phyloP scores from a whole-genome alignment of 495 filamentous ascomycete species.

The Annulohypoxylon nitens region DNA sequence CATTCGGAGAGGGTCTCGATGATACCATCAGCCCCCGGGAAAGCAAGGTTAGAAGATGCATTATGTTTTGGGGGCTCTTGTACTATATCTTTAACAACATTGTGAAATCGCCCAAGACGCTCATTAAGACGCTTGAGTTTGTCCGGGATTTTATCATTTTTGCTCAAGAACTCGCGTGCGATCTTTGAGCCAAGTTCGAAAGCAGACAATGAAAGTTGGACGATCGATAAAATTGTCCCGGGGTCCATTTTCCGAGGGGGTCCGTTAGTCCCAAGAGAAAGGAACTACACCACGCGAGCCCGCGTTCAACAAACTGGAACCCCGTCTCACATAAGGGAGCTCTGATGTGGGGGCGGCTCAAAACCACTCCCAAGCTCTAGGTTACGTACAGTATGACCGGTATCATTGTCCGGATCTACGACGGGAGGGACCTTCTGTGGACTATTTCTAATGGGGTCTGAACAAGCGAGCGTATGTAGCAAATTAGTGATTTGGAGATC shows the following conservation, averaged over 20 bases:
- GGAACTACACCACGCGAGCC: constrained; percentile 33
- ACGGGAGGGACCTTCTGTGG: constrained; percentile 24
- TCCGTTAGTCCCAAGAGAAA: constrained; percentile 35
- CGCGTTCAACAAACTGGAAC: constrained; percentile 35
- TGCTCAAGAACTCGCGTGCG: constrained; percentile 37
- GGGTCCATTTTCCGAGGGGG: constrained; percentile 39
- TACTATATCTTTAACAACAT: constrained; percentile 29
- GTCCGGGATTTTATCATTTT: constrained; percentile 31
- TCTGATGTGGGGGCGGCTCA: constrained; percentile 38
- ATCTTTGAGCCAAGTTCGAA: constrained; percentile 39
- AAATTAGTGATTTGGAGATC: constrained; percentile 35
- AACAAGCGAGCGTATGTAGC: constrained; percentile 24
- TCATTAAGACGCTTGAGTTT: constrained; percentile 39
- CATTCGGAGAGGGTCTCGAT: constrained; percentile 46
- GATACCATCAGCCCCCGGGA: constrained; percentile 29
- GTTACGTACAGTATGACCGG: constrained; percentile 12
- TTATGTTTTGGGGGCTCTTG: constrained; percentile 14
- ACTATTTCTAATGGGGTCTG: constrained; percentile 27
- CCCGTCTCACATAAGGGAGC: constrained; percentile 43
- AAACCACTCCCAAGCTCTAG: constrained; percentile 2
- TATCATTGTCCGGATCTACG: constrained; percentile 35
- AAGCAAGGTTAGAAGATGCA: constrained; percentile 20
- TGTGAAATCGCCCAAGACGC: constrained; percentile 37
- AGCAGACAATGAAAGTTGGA: constrained; percentile 42
- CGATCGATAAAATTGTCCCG: constrained; percentile 41